Evolutionary conservation across 192 early-diverging fungal species (phyloP).

Genomic region (Obelidium mucronatum): DNA sequence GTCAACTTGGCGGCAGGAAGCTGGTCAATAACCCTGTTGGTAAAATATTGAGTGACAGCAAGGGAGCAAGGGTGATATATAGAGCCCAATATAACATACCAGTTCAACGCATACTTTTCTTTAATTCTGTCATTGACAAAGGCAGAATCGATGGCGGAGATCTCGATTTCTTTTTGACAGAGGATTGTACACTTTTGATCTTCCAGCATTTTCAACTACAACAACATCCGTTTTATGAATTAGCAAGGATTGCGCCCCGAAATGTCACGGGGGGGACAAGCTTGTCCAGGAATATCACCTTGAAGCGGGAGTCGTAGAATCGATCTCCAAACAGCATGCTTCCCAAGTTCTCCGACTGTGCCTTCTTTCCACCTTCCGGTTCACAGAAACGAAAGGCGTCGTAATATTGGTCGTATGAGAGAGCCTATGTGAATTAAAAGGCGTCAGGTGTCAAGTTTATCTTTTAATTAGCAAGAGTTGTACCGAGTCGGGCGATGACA

Average conservation of each 20-base stretch:
- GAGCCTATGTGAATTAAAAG: constrained; percentile 33
- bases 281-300: constrained; percentile 60
- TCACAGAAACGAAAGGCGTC: constrained; percentile 84
- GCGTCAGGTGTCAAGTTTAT: neutral
- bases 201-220: constrained; percentile 72
- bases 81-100: too few relatives aligned
- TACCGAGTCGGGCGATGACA: constrained; percentile 75
- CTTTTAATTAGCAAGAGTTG: neutral
- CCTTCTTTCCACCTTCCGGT: constrained; percentile 65
- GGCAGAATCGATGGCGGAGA: constrained; percentile 71
- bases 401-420: constrained; percentile 90
- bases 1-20: constrained; percentile 73
- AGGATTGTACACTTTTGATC: constrained; percentile 66
- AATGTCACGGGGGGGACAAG: neutral
- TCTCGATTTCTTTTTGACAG: constrained; percentile 64
- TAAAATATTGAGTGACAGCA: constrained; percentile 21
- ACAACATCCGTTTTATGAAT: neutral
- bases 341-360: constrained; percentile 80
- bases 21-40: constrained; percentile 78
- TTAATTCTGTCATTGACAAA: constrained; percentile 82
- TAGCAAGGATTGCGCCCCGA: neutral
- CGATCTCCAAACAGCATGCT: constrained; percentile 96
- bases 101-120: constrained; percentile 52
- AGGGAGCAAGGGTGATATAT: neutral
- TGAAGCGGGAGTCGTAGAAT: constrained; percentile 81